These are phyloP conservation scores for Fraxinus sp. DNA, from an alignment of 305 asterid species.

Conservation along the genomic window DNA sequence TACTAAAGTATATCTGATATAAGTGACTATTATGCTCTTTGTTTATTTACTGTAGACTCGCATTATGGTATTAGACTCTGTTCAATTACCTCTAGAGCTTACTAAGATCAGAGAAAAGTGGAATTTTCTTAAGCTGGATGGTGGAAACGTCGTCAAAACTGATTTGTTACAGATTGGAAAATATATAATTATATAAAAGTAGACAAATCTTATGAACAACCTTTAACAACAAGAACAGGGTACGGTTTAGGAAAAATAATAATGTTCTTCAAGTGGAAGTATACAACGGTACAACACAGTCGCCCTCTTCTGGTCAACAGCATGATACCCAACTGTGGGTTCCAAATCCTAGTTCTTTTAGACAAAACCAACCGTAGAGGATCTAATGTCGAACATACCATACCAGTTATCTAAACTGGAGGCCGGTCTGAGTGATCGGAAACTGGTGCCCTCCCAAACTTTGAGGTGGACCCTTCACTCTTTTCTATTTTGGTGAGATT, in stretches of 20 bases:
- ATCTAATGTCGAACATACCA: neutral
- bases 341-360: neutral
- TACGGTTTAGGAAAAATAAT: neutral
- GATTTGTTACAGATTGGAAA: neutral
- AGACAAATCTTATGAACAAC: neutral
- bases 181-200: neutral
- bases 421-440: neutral
- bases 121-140: neutral
- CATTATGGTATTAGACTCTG: neutral
- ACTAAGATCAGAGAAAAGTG: neutral
- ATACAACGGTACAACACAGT: neutral
- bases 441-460: neutral
- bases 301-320: constrained; percentile 21
- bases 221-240: neutral
- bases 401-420: neutral
- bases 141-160: neutral
- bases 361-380: neutral
- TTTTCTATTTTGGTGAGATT: constrained; percentile 31
- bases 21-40: neutral
- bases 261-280: neutral
- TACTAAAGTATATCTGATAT: neutral
- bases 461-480: neutral
- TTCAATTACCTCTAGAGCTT: neutral
- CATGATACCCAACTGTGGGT: neutral
- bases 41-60: neutral